These are phyloP conservation scores for Yamadazyma taylorii DNA, from an alignment of 1,139 yeast genomes.

Conservation along the genomic window DNA sequence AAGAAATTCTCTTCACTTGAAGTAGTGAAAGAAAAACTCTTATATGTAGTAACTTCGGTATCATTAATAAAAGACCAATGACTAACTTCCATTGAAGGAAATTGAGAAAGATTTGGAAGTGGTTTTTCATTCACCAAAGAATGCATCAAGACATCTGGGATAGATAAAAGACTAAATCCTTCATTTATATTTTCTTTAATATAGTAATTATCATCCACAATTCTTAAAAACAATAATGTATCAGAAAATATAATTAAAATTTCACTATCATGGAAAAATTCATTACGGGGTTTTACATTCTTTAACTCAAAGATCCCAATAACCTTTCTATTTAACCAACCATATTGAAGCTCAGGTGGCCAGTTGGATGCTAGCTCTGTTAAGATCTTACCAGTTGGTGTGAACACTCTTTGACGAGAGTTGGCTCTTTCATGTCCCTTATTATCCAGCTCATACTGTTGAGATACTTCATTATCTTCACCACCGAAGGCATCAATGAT, in stretches of 20 bases:
- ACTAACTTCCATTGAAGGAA: conserved; percentile 69
- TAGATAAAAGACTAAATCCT: conserved; percentile 54
- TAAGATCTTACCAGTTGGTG: conserved; percentile 86
- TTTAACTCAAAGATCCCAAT: conserved; percentile 72
- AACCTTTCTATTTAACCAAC: conserved; percentile 84
- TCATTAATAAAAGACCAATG: conserved; percentile 70
- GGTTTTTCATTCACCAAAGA: conserved; percentile 86
- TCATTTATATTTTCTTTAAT: conserved; percentile 18
- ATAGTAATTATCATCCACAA: conserved; percentile 43
- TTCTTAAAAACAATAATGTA: conserved; percentile 61
- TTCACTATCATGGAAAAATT: conserved; percentile 36
- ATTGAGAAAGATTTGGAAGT: conserved; percentile 45
- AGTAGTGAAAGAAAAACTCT: conserved; percentile 21
- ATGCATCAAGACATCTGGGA: conserved; percentile 85
- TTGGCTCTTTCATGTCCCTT: conserved; percentile 15
- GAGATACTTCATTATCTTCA: conserved; percentile 25
- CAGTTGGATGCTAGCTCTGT: conserved; percentile 82
- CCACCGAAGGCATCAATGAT: conserved; percentile 84
- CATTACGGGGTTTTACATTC: conserved; percentile 27
- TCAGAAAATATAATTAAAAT: conserved; percentile 81
- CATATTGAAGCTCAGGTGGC: conserved; percentile 86
- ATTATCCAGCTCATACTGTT: conserved; percentile 40
- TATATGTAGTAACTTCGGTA: conserved; percentile 47
- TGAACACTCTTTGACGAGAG: conserved; percentile 60
- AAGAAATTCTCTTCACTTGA: conserved; percentile 23